phyloP scores from a whole-genome alignment of 306 rosid species.

The Arachis hypogaea region DNA sequence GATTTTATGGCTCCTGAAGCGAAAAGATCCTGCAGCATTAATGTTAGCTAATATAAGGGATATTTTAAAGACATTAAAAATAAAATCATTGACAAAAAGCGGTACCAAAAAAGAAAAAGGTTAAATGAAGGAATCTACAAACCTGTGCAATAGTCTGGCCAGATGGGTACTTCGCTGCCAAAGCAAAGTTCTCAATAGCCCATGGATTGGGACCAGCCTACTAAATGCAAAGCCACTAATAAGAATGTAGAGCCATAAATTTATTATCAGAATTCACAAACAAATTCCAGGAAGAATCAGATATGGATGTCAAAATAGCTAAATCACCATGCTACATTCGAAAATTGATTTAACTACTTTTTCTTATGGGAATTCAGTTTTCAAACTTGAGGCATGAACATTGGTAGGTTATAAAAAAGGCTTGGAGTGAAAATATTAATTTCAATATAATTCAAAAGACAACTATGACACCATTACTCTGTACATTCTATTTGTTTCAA shows the following conservation, averaged over 20 bases:
- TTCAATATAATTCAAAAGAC: neutral
- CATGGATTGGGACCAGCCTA: constrained; percentile 96
- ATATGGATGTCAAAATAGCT: constrained; percentile 30
- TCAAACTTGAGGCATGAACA: neutral
- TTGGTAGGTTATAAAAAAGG: neutral
- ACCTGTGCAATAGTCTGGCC: constrained; percentile 85
- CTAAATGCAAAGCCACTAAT: constrained; percentile 41
- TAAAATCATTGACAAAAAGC: constrained; percentile 21
- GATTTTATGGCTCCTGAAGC: constrained; percentile 89
- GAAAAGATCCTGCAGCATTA: constrained; percentile 76
- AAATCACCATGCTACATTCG: constrained; percentile 5
- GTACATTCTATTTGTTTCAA: neutral
- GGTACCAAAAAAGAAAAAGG: neutral
- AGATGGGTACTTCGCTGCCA: constrained; percentile 83
- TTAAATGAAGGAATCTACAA: constrained; percentile 35
- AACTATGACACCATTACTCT: constrained; percentile 17
- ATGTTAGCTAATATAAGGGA: constrained; percentile 33
- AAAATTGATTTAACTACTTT: constrained; percentile 9
- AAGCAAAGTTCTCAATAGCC: constrained; percentile 87
- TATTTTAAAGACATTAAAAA: constrained; percentile 5
- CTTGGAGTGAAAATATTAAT: neutral
- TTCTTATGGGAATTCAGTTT: constrained; percentile 19
- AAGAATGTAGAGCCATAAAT: neutral
- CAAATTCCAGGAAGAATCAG: constrained; percentile 22
- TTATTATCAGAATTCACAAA: constrained; percentile 32